These are phyloP conservation scores for Angophora floribunda DNA, from an alignment of 345 rosid species.

Conservation along the genomic window DNA sequence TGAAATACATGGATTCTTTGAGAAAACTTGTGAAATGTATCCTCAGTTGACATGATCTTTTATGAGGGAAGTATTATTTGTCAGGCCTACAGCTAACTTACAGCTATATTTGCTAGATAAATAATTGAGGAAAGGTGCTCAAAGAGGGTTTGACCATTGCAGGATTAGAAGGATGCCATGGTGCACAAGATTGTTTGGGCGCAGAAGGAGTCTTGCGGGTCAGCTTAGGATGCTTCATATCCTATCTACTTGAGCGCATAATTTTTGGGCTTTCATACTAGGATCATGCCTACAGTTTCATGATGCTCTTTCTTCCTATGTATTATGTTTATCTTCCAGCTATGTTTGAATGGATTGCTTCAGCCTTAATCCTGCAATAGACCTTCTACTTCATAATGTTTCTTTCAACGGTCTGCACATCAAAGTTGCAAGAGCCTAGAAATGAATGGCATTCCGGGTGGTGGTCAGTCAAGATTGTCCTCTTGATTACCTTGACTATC, in stretches of 20 bases:
- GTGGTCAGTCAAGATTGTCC: constrained; percentile 66
- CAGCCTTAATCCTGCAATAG: constrained; percentile 21
- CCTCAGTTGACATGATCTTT: background rate
- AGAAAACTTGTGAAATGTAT: background rate
- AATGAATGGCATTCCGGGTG: constrained; percentile 94
- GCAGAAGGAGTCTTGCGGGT: constrained; percentile 90
- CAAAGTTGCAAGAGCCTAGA: constrained; percentile 49
- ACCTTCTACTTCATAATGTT: constrained; percentile 71
- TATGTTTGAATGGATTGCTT: background rate
- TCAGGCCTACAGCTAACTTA: background rate
- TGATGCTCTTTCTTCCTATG: background rate
- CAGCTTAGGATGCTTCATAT: constrained; percentile 97
- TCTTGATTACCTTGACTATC: constrained; percentile 58
- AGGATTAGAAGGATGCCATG: constrained; percentile 66
- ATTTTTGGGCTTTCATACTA: background rate
- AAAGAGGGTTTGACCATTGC: background rate
- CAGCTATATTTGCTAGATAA: background rate
- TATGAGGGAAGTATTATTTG: background rate
- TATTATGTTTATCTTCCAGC: background rate
- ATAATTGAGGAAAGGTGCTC: background rate
- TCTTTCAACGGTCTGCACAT: constrained; percentile 55
- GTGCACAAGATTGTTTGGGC: constrained; percentile 73
- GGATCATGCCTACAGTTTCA: background rate
- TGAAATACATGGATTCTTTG: background rate
- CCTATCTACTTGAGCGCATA: constrained; percentile 21